phyloP scores from a whole-genome alignment of 1,139 yeast species.

The Pneumocystis murina region DNA sequence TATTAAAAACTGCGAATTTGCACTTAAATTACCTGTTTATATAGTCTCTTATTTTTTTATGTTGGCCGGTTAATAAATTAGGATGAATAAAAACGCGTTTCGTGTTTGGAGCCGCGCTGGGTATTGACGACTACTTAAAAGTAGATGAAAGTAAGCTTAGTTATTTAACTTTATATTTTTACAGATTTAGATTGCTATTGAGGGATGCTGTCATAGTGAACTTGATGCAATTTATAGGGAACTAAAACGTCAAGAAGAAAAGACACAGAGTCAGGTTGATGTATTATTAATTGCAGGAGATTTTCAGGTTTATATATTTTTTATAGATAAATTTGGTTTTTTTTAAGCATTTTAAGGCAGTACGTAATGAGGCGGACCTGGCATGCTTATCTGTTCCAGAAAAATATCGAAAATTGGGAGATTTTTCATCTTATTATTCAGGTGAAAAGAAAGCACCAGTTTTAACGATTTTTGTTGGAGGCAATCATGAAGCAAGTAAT shows the following conservation, averaged over 20 bases:
- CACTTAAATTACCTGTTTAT: no score
- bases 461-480: slow-evolving; percentile 74
- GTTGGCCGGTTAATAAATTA: no score
- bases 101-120: neutral
- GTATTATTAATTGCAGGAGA: slow-evolving; percentile 79
- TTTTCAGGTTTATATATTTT: slow-evolving; percentile 25
- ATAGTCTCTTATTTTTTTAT: no score
- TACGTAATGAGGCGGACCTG: slow-evolving; percentile 50
- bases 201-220: slow-evolving; percentile 92
- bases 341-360: slow-evolving; percentile 25
- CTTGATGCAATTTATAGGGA: slow-evolving; percentile 43
- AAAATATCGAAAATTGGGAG: slow-evolving; percentile 47
- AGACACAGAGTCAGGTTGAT: slow-evolving; percentile 30
- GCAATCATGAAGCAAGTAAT: slow-evolving; percentile 84
- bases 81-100: neutral
- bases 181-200: slow-evolving; percentile 39
- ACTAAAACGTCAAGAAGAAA: slow-evolving; percentile 22
- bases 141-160: neutral
- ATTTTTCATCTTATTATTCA: slow-evolving; percentile 57
- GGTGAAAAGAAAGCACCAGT: slow-evolving; percentile 55
- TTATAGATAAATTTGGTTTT: slow-evolving; percentile 25
- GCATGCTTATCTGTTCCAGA: slow-evolving; percentile 46
- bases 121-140: neutral
- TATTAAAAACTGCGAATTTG: no score
- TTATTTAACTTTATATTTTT: neutral